Percentiles rank a stretch among this genome's conserved stretches.
phyloP scores from a whole-genome alignment of 345 rosid species.

The Rhodamnia rubescens region DNA sequence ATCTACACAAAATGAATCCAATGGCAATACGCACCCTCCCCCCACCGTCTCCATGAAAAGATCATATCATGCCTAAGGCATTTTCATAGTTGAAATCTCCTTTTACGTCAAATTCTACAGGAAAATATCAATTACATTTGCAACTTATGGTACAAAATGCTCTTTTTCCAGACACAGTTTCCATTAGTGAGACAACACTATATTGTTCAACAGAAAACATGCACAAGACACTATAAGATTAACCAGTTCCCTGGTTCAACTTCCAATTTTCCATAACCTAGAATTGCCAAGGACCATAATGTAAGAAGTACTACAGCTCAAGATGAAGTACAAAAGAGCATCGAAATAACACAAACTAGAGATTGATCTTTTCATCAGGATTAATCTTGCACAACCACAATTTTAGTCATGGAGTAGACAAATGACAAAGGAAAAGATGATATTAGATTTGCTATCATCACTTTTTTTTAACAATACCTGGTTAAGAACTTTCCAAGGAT shows the following conservation, averaged over 20 bases:
- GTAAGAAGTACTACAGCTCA: neutral
- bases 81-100: neutral
- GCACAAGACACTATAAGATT: neutral
- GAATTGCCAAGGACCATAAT: neutral
- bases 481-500: slow-evolving; percentile 94
- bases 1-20: neutral
- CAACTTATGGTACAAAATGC: neutral
- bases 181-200: neutral
- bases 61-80: neutral
- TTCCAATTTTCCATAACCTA: neutral
- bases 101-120: neutral
- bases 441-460: neutral
- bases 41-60: neutral
- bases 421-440: neutral
- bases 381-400: neutral
- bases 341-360: neutral
- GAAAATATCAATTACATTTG: neutral
- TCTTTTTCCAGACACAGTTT: neutral
- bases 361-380: neutral
- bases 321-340: neutral
- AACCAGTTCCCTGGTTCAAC: neutral
- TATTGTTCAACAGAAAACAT: neutral
- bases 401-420: neutral
- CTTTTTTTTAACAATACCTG: slow-evolving; percentile 37
- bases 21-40: neutral